Conservation (phyloP, 495 filamentous ascomycete species). For the Thozetella sp. region DNA sequence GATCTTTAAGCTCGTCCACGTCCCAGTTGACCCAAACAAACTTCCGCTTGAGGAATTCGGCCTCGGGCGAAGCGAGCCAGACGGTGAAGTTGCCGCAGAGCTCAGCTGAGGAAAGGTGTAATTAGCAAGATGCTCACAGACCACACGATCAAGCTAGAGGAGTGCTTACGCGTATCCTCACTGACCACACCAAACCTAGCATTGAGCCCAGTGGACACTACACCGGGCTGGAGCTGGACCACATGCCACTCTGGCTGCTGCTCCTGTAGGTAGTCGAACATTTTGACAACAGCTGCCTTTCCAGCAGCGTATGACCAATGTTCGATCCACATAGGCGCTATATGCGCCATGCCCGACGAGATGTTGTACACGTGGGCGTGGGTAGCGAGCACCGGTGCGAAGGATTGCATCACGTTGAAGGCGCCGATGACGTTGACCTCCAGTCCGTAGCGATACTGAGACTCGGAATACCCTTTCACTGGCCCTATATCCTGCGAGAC, state of each 20-base stretch:
- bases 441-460: conserved; percentile 9
- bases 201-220: too few species aligned
- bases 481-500: neutral
- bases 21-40: conserved; percentile 44
- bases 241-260: too few species aligned
- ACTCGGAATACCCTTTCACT: conserved; percentile 19
- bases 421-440: conserved; percentile 42
- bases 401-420: conserved; percentile 31
- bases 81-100: conserved; percentile 24
- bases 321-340: neutral
- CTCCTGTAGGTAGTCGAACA: conserved; percentile 5
- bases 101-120: neutral
- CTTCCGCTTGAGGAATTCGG: conserved; percentile 33
- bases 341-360: neutral
- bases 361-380: conserved; percentile 7
- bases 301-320: neutral
- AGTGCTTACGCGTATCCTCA: neutral
- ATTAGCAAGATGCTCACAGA: neutral
- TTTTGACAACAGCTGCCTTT: neutral
- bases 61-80: conserved; percentile 33
- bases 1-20: conserved; percentile 32
- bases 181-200: neutral
- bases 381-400: conserved; percentile 8
- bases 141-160: neutral
- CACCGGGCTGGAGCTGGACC: too few species aligned